Percentiles rank a stretch among this genome's conserved stretches.
Evolutionary conservation across 768 basidiomycete species (phyloP).

Genomic region (Russula sp.): DNA sequence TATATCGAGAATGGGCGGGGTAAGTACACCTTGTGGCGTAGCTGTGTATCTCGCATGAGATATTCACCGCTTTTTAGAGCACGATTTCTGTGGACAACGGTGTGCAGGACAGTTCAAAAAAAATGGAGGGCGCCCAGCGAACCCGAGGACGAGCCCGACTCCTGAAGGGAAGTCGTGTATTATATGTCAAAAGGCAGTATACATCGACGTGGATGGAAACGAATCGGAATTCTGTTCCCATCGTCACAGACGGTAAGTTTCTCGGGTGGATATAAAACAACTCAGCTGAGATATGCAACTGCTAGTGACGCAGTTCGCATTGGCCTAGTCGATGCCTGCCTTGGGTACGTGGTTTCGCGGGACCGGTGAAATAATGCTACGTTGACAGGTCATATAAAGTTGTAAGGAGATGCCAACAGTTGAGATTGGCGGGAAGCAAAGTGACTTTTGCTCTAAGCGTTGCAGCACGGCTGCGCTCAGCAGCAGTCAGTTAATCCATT

Average conservation of each 20-base stretch:
- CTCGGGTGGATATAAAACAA: not conserved
- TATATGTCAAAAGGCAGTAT: constrained; percentile 18
- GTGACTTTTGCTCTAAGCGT: constrained; percentile 27
- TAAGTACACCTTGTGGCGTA: constrained; percentile 3
- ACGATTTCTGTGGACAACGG: constrained; percentile 25
- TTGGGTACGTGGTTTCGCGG: constrained; percentile 15
- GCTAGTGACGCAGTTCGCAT: constrained; percentile 17
- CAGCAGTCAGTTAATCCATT: constrained; percentile 10
- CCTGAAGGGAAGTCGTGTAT: constrained; percentile 6
- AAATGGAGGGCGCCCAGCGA: not conserved
- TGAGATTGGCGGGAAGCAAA: constrained; percentile 20
- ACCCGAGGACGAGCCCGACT: not conserved
- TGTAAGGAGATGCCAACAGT: constrained; percentile 24
- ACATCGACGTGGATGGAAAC: constrained; percentile 15
- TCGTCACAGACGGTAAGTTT: constrained; percentile 21
- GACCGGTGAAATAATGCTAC: not conserved
- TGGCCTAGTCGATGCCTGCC: constrained; percentile 19
- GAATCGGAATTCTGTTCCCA: constrained; percentile 21
- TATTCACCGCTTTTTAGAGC: constrained; percentile 1
- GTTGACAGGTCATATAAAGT: constrained; percentile 7
- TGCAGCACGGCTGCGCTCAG: constrained; percentile 20
- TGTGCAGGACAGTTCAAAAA: constrained; percentile 18
- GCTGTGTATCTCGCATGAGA: not conserved
- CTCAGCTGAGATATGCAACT: not conserved
- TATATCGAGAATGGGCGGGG: constrained; percentile 25